Evolutionary conservation across 345 rosid genomes (phyloP).

Genomic region (Mangifera indica): DNA sequence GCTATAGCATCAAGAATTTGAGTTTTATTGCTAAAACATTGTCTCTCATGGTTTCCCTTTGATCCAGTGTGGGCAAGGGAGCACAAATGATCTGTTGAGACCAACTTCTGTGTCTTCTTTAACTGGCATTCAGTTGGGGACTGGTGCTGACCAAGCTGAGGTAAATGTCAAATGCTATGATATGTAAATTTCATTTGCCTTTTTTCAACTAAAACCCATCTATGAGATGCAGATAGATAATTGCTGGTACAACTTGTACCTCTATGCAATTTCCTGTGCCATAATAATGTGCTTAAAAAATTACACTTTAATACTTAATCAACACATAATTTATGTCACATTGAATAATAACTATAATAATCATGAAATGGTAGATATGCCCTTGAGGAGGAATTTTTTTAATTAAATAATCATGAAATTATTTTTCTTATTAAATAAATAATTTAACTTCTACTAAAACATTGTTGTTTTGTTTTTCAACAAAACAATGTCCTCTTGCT

Average conservation of each 20-base stretch:
- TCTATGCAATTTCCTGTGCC: neutral
- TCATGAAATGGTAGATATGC: too few species aligned
- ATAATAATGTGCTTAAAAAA: too few species aligned
- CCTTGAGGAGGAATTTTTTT: too few species aligned
- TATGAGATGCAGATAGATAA: neutral
- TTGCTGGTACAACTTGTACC: neutral
- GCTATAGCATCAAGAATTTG: neutral
- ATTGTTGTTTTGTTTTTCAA: too few species aligned
- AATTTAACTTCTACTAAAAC: too few species aligned
- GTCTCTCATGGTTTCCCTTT: neutral
- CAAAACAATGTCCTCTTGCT: too few species aligned
- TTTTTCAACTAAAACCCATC: neutral
- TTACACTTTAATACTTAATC: too few species aligned
- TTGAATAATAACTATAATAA: too few species aligned
- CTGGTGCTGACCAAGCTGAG: slow-evolving; percentile 75
- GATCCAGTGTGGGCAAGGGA: slow-evolving; percentile 80
- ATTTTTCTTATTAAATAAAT: too few species aligned
- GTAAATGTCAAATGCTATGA: slow-evolving; percentile 26
- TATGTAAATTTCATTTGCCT: neutral
- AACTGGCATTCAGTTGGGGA: slow-evolving; percentile 56
- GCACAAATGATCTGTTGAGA: slow-evolving; percentile 61
- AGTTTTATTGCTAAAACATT: neutral
- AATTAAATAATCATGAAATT: too few species aligned
- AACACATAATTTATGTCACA: too few species aligned
- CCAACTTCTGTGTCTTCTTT: slow-evolving; percentile 63